phyloP scores from a whole-genome alignment of 139 green algal genomes.

The Coccomyxa sp. region DNA sequence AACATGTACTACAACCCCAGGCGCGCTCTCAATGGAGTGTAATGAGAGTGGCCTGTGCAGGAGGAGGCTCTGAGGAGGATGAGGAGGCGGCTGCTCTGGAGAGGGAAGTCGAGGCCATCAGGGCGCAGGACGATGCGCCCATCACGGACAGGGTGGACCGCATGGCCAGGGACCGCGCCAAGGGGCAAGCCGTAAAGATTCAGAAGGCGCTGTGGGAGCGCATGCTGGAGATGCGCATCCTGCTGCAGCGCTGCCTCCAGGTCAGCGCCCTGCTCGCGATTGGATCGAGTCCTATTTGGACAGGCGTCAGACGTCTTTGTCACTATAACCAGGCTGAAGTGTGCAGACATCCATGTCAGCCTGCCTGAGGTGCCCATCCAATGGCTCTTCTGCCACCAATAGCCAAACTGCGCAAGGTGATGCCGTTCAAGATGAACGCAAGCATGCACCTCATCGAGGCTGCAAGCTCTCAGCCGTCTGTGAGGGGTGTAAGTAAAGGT shows the following conservation, averaged over 20 bases:
- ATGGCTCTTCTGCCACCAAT: too few species aligned
- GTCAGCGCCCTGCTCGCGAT: not conserved
- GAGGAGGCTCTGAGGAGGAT: not conserved
- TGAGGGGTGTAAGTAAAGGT: too few species aligned
- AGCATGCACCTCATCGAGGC: too few species aligned
- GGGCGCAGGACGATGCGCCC: constrained; percentile 1
- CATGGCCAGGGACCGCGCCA: constrained; percentile 28
- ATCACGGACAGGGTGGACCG: constrained; percentile 30
- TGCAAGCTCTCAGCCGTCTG: too few species aligned
- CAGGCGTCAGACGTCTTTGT: too few species aligned
- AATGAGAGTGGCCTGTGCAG: not conserved
- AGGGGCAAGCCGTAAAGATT: constrained; percentile 35
- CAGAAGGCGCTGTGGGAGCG: constrained; percentile 56
- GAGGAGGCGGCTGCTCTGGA: constrained; percentile 35
- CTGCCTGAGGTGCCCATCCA: too few species aligned
- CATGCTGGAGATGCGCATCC: constrained; percentile 66
- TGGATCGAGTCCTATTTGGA: too few species aligned
- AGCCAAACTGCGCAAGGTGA: too few species aligned
- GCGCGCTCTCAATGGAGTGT: not conserved
- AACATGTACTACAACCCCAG: not conserved
- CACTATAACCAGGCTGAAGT: too few species aligned
- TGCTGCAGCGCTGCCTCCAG: constrained; percentile 54
- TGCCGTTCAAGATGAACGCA: too few species aligned
- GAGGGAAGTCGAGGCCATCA: constrained; percentile 22
- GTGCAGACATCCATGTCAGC: too few species aligned